Percentiles rank a stretch among this genome's conserved stretches.
Evolutionary conservation across 2,329 filamentous ascomycete species (phyloP).

Genomic region (Colletotrichum zoysiae): DNA sequence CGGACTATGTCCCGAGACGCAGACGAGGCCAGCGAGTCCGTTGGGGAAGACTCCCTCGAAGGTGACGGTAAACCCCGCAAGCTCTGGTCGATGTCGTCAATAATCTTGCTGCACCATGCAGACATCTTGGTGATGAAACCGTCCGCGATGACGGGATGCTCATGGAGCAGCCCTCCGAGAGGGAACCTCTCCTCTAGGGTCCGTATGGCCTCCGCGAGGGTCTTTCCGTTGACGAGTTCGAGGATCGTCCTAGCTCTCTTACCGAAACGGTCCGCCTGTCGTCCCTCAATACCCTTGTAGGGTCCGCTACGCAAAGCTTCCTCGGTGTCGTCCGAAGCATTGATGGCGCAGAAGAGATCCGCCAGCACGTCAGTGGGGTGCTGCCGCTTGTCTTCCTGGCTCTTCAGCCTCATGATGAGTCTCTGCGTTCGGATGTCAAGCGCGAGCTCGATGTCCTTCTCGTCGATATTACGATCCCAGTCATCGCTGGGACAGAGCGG

Average conservation of each 20-base stretch:
- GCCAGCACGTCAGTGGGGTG: constrained; percentile 12
- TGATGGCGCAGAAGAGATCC: constrained; percentile 25
- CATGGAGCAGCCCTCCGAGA: neutral
- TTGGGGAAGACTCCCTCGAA: constrained; percentile 14
- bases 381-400: neutral
- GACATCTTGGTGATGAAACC: constrained; percentile 3
- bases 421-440: constrained; percentile 55
- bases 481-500: constrained; percentile 43
- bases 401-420: constrained; percentile 49
- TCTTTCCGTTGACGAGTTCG: constrained; percentile 12
- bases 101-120: constrained; percentile 19
- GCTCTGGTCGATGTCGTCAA: constrained; percentile 18
- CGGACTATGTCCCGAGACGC: constrained; percentile 15
- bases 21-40: constrained; percentile 28
- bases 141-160: neutral
- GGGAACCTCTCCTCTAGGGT: constrained; percentile 20
- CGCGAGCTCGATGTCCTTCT: constrained; percentile 45
- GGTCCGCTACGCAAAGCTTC: constrained; percentile 27
- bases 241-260: constrained; percentile 16
- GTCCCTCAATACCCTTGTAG: constrained; percentile 11
- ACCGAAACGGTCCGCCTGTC: neutral
- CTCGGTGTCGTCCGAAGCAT: constrained; percentile 17
- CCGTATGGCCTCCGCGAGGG: constrained; percentile 29
- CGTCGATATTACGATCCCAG: constrained; percentile 22
- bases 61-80: constrained; percentile 1